Percentiles rank a stretch among this genome's conserved stretches.
Evolutionary conservation across 345 rosid genomes (phyloP).

Genomic region (rapeseed (Brassica napus)): DNA sequence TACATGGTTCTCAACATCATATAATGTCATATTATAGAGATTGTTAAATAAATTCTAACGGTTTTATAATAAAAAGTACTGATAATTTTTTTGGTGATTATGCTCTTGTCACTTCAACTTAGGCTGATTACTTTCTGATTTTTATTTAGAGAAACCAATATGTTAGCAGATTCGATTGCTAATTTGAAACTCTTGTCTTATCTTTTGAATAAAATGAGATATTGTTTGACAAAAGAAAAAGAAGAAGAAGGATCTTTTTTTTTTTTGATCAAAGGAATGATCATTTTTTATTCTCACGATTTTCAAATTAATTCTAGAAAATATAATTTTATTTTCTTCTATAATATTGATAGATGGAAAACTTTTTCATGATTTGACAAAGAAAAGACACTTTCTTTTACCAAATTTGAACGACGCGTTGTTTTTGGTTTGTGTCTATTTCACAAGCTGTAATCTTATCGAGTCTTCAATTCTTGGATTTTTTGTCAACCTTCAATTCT

Average conservation of each 20-base stretch:
- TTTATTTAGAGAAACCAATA: background rate
- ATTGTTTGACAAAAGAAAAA: too few relatives aligned
- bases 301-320: too few relatives aligned
- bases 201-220: too few relatives aligned
- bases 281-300: too few relatives aligned
- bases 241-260: background rate
- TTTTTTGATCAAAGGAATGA: too few relatives aligned
- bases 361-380: background rate
- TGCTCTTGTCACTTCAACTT: too few relatives aligned
- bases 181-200: too few relatives aligned
- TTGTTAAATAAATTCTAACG: background rate
- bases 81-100: background rate
- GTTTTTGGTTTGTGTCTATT: background rate
- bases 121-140: background rate
- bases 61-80: background rate
- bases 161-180: background rate
- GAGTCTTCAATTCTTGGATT: slow-evolving; percentile 7
- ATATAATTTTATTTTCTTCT: too few relatives aligned
- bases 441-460: background rate
- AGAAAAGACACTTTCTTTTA: background rate
- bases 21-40: background rate
- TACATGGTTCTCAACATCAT: background rate
- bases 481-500: background rate
- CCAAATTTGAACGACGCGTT: slow-evolving; percentile 15
- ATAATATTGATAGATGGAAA: background rate